Evolutionary conservation across 2,329 filamentous ascomycete species (phyloP).

Genomic region (Fusarium cicatricum): DNA sequence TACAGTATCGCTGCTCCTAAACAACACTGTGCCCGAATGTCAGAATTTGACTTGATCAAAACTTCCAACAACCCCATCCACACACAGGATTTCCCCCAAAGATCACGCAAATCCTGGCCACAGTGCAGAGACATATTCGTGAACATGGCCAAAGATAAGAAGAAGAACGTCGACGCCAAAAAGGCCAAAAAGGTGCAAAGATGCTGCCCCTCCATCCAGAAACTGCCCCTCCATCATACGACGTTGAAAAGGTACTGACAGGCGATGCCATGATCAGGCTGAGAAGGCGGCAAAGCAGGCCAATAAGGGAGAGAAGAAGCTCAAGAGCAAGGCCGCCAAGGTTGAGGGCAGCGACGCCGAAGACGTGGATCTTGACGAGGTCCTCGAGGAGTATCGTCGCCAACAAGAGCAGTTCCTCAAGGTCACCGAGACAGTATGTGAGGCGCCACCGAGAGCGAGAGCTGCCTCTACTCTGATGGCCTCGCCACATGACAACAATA

Average conservation of each 20-base stretch:
- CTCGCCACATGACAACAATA: constrained; percentile 85
- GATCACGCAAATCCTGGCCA: constrained; percentile 7
- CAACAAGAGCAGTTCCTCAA: constrained; percentile 95
- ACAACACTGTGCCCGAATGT: constrained; percentile 33
- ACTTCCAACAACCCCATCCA: constrained; percentile 37
- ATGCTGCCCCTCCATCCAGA: constrained; percentile 26
- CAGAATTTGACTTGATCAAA: constrained; percentile 43
- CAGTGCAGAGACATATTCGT: not conserved
- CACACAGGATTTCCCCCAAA: constrained; percentile 37
- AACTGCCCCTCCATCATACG: constrained; percentile 24
- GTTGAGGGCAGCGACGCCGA: constrained; percentile 86
- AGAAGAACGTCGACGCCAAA: constrained; percentile 58
- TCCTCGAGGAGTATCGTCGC: constrained; percentile 91
- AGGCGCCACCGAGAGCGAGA: constrained; percentile 77
- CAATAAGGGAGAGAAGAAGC: constrained; percentile 89
- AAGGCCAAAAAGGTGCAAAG: constrained; percentile 58
- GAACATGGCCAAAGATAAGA: constrained; percentile 62
- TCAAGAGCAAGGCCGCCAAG: constrained; percentile 74
- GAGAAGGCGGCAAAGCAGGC: constrained; percentile 81
- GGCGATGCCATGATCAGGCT: constrained; percentile 47
- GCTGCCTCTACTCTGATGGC: constrained; percentile 84
- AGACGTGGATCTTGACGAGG: constrained; percentile 90
- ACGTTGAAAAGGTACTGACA: constrained; percentile 33
- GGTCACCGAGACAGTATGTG: constrained; percentile 80
- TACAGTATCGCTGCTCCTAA: too few relatives aligned